Evolutionary conservation across 2,329 filamentous ascomycete species (phyloP).

Genomic region (Scolecobasidium constrictum): DNA sequence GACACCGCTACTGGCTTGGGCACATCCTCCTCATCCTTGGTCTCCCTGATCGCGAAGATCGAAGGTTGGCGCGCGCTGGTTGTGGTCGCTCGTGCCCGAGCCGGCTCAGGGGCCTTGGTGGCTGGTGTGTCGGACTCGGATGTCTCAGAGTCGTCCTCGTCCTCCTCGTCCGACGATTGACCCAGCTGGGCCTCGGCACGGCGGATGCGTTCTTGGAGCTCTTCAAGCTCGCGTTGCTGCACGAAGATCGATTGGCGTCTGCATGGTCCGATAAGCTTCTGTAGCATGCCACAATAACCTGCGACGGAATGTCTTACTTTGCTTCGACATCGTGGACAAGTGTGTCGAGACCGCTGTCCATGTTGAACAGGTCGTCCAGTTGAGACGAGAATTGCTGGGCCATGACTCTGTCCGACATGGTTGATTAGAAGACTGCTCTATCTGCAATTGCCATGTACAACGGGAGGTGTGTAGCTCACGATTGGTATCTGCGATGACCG

Average conservation of each 20-base stretch:
- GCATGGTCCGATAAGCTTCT: constrained; percentile 10
- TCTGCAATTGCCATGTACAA: too few species aligned
- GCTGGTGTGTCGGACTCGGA: neutral
- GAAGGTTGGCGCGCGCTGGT: constrained; percentile 1
- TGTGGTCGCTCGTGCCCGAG: neutral
- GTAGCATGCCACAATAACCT: neutral
- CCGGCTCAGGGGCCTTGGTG: neutral
- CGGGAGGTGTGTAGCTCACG: neutral
- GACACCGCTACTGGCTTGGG: neutral
- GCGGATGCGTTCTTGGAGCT: constrained; percentile 70
- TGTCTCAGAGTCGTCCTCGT: neutral
- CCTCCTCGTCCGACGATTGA: constrained; percentile 21
- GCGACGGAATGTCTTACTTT: constrained; percentile 51
- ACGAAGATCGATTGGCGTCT: constrained; percentile 72
- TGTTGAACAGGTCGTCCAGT: constrained; percentile 79
- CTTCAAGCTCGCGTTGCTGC: constrained; percentile 70
- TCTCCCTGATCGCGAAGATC: constrained; percentile 6
- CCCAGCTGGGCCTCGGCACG: constrained; percentile 71
- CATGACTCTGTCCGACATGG: constrained; percentile 10
- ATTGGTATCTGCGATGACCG: constrained; percentile 7
- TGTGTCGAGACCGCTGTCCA: constrained; percentile 66
- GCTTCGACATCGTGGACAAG: constrained; percentile 66
- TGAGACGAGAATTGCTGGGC: constrained; percentile 69
- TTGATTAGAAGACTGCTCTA: neutral
- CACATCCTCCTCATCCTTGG: constrained; percentile 5